These are phyloP conservation scores for Ilex asprella DNA, from an alignment of 257 asterid genomes.

Conservation along the genomic window DNA sequence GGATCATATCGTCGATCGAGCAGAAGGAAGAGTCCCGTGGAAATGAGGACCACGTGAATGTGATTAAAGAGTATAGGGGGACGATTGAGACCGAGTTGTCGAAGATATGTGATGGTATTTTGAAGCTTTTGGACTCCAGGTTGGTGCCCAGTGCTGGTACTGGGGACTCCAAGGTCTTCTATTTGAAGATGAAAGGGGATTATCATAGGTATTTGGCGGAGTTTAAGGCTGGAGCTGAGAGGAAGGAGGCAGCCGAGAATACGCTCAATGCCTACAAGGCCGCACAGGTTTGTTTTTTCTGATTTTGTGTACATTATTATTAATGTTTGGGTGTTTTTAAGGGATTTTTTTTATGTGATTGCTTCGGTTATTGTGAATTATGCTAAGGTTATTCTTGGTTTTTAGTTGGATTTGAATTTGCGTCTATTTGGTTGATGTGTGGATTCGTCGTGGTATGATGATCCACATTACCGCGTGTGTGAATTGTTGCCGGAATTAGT, in stretches of 20 bases:
- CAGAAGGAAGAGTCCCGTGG: constrained; percentile 36
- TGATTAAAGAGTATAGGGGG: constrained; percentile 20
- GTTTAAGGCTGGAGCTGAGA: constrained; percentile 21
- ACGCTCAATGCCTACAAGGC: constrained; percentile 32
- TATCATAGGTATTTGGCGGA: constrained; percentile 32
- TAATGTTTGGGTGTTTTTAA: background rate
- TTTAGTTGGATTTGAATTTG: too few relatives aligned
- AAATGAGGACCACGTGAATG: constrained; percentile 17
- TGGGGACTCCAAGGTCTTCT: constrained; percentile 31
- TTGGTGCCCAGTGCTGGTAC: constrained; percentile 18
- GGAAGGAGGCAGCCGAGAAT: constrained; percentile 33
- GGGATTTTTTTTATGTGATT: background rate
- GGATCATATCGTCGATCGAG: constrained; percentile 28
- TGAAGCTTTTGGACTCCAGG: constrained; percentile 22
- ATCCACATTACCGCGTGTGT: too few relatives aligned
- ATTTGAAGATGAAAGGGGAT: constrained; percentile 34
- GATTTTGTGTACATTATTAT: background rate
- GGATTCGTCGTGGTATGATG: too few relatives aligned
- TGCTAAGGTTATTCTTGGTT: too few relatives aligned
- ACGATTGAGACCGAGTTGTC: constrained; percentile 25
- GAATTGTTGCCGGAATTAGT: too few relatives aligned
- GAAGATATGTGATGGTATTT: constrained; percentile 19
- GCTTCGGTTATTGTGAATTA: background rate
- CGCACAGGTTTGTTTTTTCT: constrained; percentile 22
- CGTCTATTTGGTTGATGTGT: too few relatives aligned